Percentiles rank a stretch among this genome's conserved stretches.
phyloP scores from a whole-genome alignment of 2,329 filamentous ascomycete species.

The Xylariaceae sp. region DNA sequence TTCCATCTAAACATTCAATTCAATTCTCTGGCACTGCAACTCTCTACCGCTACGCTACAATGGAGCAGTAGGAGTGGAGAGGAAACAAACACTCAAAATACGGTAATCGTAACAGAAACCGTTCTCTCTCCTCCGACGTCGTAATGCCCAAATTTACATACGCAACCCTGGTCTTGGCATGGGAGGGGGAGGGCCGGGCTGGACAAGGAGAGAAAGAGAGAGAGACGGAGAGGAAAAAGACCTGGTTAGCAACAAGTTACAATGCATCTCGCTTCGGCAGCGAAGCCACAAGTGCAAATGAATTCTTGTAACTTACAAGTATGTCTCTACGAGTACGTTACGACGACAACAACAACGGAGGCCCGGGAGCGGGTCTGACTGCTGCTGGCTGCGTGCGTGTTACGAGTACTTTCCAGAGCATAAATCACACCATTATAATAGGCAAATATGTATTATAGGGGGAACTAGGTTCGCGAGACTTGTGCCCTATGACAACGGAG shows the following conservation, averaged over 20 bases:
- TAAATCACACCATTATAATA: slow-evolving; percentile 2
- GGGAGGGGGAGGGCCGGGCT: neutral
- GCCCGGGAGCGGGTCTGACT: too few relatives aligned
- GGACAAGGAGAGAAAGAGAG: neutral
- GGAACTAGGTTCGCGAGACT: too few relatives aligned
- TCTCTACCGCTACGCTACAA: too few relatives aligned
- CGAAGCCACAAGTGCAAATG: slow-evolving; percentile 11
- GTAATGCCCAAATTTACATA: neutral
- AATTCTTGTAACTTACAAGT: neutral
- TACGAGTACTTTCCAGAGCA: neutral
- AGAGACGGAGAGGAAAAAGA: neutral
- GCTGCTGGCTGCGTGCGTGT: too few relatives aligned
- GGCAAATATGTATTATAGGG: too few relatives aligned
- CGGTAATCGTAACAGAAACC: too few relatives aligned
- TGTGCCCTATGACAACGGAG: too few relatives aligned
- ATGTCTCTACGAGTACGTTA: neutral
- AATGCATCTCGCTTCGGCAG: slow-evolving; percentile 16
- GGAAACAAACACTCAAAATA: too few relatives aligned
- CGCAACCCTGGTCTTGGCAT: neutral
- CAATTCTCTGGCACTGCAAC: too few relatives aligned
- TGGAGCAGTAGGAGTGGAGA: too few relatives aligned
- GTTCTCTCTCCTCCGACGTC: neutral
- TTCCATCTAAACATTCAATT: neutral
- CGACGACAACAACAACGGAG: neutral
- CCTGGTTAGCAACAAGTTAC: slow-evolving; percentile 8